phyloP scores from a whole-genome alignment of 768 basidiomycete species.

The Daedaleopsis sinensis region DNA sequence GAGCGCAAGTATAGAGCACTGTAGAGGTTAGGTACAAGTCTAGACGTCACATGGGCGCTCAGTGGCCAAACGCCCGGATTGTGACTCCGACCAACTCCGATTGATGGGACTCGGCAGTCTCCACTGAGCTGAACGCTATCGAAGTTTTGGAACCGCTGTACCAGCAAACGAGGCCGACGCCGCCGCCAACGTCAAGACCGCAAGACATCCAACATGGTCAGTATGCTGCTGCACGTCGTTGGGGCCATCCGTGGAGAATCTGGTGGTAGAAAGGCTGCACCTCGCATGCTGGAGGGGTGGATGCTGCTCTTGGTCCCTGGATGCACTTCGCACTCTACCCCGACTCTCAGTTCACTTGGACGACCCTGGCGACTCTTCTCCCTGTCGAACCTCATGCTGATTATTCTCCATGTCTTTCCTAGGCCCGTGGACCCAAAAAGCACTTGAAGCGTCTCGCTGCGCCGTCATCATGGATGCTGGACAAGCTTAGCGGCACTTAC shows the following conservation, averaged over 20 bases:
- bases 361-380: conserved; percentile 9
- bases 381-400: conserved; percentile 22
- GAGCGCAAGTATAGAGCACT: no score
- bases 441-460: conserved; percentile 97
- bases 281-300: conserved; percentile 29
- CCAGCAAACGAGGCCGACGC: conserved; percentile 31
- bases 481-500: conserved; percentile 96
- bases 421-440: conserved; percentile 99
- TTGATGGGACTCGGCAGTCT: conserved; percentile 15
- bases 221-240: conserved; percentile 27
- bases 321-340: conserved; percentile 28
- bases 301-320: conserved; percentile 30
- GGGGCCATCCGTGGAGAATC: conserved; percentile 7
- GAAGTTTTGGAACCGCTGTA: conserved; percentile 22
- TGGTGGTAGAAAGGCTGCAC: conserved; percentile 6
- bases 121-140: conserved; percentile 21
- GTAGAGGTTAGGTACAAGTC: no score
- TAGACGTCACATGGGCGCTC: neutral
- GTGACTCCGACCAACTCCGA: conserved; percentile 13
- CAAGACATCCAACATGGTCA: conserved; percentile 42
- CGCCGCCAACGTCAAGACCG: conserved; percentile 37
- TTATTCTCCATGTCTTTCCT: conserved; percentile 22
- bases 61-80: no score
- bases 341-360: conserved; percentile 10
- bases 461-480: conserved; percentile 99